phyloP scores from a whole-genome alignment of 2,329 filamentous ascomycete species.

The Fusarium floridanum region DNA sequence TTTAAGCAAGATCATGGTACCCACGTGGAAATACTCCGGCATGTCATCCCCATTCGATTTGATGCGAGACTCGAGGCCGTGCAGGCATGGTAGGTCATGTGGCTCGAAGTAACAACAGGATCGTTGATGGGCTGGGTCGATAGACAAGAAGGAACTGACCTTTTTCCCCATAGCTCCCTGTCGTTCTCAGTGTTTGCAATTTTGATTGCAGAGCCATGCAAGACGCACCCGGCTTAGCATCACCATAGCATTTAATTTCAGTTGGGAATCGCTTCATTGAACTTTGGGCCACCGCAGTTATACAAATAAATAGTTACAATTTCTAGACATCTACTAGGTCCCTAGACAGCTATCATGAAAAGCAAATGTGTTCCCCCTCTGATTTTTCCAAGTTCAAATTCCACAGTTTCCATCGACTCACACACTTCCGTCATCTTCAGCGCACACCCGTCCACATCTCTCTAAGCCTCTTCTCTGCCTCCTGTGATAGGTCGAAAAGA shows the following conservation, averaged over 20 bases:
- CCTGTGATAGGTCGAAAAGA: slow-evolving; percentile 3
- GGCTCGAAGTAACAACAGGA: not conserved
- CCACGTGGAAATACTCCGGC: not conserved
- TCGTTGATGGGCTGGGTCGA: not conserved
- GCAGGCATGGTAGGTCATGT: not conserved
- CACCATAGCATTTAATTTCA: not conserved
- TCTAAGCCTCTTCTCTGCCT: not conserved
- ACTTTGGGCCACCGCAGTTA: not conserved
- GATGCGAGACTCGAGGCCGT: not conserved
- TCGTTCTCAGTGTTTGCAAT: not conserved
- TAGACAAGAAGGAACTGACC: not conserved
- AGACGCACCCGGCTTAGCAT: not conserved
- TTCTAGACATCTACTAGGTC: slow-evolving; percentile 1
- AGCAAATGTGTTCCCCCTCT: slow-evolving; percentile 8
- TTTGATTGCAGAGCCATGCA: not conserved
- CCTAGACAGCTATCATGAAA: not conserved
- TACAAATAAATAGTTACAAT: not conserved
- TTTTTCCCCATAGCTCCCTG: not conserved
- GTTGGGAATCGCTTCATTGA: slow-evolving; percentile 26
- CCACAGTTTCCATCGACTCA: not conserved
- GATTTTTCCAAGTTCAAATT: not conserved
- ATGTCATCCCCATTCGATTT: not conserved
- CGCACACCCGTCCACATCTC: not conserved
- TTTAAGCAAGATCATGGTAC: not conserved
- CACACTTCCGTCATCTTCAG: not conserved